phyloP scores from a whole-genome alignment of 345 rosid species.

The Kandelia obovata region DNA sequence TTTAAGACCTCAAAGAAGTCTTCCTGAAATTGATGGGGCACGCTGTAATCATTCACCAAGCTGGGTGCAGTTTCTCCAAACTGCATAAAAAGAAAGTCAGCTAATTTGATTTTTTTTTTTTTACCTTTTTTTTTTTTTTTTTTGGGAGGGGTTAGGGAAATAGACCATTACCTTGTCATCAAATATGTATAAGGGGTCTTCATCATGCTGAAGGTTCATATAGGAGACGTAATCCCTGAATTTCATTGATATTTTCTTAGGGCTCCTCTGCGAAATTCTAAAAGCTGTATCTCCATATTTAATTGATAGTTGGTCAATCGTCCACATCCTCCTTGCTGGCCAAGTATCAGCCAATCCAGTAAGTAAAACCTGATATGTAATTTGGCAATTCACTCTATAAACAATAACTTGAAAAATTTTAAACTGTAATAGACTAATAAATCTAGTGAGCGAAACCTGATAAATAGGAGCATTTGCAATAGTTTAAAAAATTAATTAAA shows the following conservation, averaged over 20 bases:
- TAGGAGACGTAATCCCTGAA: constrained; percentile 80
- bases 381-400: constrained; percentile 11
- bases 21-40: constrained; percentile 83
- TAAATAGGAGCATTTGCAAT: too few relatives aligned
- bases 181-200: constrained; percentile 92
- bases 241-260: constrained; percentile 57
- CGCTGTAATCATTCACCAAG: constrained; percentile 72
- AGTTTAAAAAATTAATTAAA: not conserved
- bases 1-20: constrained; percentile 79
- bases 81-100: constrained; percentile 38
- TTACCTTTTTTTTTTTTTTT: too few relatives aligned
- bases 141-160: too few relatives aligned
- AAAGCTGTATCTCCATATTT: constrained; percentile 66
- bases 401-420: constrained; percentile 3
- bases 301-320: constrained; percentile 56
- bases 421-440: too few relatives aligned
- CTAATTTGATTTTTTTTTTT: not conserved
- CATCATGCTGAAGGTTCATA: constrained; percentile 75
- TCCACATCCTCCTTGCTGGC: constrained; percentile 88
- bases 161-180: constrained; percentile 64
- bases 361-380: constrained; percentile 58
- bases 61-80: constrained; percentile 81
- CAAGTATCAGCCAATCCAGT: constrained; percentile 75
- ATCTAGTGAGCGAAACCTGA: too few relatives aligned
- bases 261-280: constrained; percentile 82